phyloP scores from a whole-genome alignment of 805 yeast species.

The Spathaspora sp. region DNA sequence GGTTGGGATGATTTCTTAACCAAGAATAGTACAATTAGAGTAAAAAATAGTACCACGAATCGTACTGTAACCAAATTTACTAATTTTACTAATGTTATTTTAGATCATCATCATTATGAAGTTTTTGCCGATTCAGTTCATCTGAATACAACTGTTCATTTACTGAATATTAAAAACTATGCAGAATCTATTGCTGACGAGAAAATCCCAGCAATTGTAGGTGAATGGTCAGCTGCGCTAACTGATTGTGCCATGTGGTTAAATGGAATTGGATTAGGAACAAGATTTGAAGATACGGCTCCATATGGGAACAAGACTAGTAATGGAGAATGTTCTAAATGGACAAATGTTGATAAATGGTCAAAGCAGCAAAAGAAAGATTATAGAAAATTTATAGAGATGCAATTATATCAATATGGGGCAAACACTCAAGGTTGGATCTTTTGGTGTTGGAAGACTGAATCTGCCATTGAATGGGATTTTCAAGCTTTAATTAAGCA shows the following conservation, averaged over 20 bases:
- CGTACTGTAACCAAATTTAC: constrained; percentile 14
- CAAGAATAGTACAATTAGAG: constrained; percentile 8
- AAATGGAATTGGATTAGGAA: constrained; percentile 66
- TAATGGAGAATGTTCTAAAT: constrained; percentile 42
- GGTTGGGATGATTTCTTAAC: constrained; percentile 50
- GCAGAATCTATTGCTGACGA: constrained; percentile 31
- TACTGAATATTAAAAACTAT: constrained; percentile 26
- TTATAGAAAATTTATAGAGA: constrained; percentile 55
- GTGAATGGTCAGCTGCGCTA: constrained; percentile 70
- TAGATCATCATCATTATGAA: constrained; percentile 41
- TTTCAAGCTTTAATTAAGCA: constrained; percentile 45
- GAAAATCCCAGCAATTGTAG: constrained; percentile 50
- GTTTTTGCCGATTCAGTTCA: constrained; percentile 28
- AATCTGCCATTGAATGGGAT: constrained; percentile 66
- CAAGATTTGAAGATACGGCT: constrained; percentile 50
- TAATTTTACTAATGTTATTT: constrained; percentile 28
- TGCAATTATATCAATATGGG: constrained; percentile 53
- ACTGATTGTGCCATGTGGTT: constrained; percentile 71
- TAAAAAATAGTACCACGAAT: constrained; percentile 1
- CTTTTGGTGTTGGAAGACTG: constrained; percentile 72
- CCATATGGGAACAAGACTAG: constrained; percentile 24
- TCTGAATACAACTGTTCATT: constrained; percentile 27
- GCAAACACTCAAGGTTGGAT: constrained; percentile 53
- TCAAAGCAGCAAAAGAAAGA: constrained; percentile 34
- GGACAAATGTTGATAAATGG: constrained; percentile 41